phyloP scores from a whole-genome alignment of 495 filamentous ascomycete genomes.

The Hypoxylon cercidicola region DNA sequence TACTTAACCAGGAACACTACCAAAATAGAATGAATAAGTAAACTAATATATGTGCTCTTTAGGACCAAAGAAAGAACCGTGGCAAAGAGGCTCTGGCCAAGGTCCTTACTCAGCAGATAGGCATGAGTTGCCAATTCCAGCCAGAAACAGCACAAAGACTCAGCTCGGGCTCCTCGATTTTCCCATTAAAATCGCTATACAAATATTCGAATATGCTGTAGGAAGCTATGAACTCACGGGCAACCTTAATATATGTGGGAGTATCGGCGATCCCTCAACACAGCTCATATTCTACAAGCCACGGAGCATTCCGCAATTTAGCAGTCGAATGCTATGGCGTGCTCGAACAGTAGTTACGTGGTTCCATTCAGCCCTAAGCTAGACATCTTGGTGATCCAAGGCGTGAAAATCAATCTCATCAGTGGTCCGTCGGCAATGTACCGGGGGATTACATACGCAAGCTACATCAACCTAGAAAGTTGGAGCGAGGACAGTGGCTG shows the following conservation, averaged over 20 bases:
- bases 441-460: not conserved
- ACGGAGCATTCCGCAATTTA: not conserved
- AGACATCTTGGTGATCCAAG: not conserved
- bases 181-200: not conserved
- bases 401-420: not conserved
- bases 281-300: slow-evolving; percentile 1
- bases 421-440: not conserved
- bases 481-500: not conserved
- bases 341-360: not conserved
- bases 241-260: not conserved
- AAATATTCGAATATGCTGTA: not conserved
- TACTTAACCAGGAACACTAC: too few relatives aligned
- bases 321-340: not conserved
- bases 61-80: too few relatives aligned
- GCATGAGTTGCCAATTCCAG: not conserved
- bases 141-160: not conserved
- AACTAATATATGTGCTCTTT: too few relatives aligned
- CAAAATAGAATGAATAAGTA: too few relatives aligned
- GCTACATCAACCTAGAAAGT: not conserved
- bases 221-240: not conserved
- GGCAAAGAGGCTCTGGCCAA: not conserved
- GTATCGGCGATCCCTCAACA: not conserved
- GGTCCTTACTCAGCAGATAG: not conserved
- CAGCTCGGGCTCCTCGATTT: not conserved
- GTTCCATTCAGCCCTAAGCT: not conserved